phyloP scores from a whole-genome alignment of 2,329 filamentous ascomycete genomes.

The Fusarium multiceps region DNA sequence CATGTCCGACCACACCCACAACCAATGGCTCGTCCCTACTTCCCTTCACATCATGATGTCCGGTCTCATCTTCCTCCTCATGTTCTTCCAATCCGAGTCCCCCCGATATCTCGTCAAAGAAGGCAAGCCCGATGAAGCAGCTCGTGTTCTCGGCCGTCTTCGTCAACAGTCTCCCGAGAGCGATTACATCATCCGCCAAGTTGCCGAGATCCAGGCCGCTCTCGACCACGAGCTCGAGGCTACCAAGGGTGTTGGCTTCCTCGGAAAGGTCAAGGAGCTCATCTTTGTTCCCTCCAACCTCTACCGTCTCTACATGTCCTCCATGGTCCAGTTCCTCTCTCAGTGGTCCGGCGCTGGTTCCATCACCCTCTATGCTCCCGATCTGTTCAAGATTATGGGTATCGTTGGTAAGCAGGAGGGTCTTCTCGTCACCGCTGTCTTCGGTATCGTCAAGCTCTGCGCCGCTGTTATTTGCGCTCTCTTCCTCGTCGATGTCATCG shows the following conservation, averaged over 20 bases:
- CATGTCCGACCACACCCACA: constrained; percentile 58
- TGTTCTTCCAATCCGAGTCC: constrained; percentile 75
- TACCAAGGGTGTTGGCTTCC: constrained; percentile 71
- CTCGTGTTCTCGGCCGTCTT: constrained; percentile 65
- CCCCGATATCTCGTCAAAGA: constrained; percentile 77
- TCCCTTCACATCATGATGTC: constrained; percentile 83
- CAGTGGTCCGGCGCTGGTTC: constrained; percentile 80
- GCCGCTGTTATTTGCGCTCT: constrained; percentile 76
- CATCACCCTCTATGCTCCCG: constrained; percentile 81
- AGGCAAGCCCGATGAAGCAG: constrained; percentile 68
- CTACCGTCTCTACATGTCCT: constrained; percentile 76
- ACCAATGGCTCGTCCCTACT: constrained; percentile 74
- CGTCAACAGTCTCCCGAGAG: constrained; percentile 70
- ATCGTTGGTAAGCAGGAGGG: constrained; percentile 75
- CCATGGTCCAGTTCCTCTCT: constrained; percentile 75
- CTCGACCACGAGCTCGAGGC: constrained; percentile 79
- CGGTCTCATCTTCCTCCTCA: constrained; percentile 75
- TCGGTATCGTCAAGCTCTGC: constrained; percentile 78
- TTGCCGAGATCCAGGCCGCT: constrained; percentile 71
- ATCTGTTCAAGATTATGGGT: constrained; percentile 79
- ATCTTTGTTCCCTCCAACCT: constrained; percentile 75
- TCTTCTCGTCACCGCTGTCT: constrained; percentile 78
- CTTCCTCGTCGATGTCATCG: constrained; percentile 83
- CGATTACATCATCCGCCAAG: constrained; percentile 70
- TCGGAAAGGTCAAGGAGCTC: constrained; percentile 75